Evolutionary conservation across 2,329 filamentous ascomycete genomes (phyloP).

Genomic region (Calonectria honghensis): DNA sequence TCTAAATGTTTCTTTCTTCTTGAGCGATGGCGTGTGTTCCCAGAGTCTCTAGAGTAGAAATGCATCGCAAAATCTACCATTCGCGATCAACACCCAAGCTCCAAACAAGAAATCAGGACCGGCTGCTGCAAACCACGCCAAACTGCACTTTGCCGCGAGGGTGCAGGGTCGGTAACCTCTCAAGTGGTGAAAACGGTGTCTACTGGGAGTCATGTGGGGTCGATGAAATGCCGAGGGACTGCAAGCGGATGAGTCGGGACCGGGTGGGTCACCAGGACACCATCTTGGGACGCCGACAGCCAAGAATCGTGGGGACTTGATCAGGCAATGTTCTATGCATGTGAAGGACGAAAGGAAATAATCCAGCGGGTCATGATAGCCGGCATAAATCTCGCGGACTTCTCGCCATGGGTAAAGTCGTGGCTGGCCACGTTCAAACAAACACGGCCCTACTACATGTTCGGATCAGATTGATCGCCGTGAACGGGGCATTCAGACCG

Average conservation of each 20-base stretch:
- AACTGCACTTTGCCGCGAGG: neutral
- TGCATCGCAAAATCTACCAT: neutral
- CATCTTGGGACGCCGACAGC: neutral
- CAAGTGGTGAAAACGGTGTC: neutral
- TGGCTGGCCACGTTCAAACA: neutral
- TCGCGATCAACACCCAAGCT: neutral
- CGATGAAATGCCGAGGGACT: slow-evolving; percentile 5
- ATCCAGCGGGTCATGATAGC: neutral
- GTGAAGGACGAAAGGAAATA: neutral
- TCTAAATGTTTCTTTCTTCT: too few species aligned
- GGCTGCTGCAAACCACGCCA: neutral
- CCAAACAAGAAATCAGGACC: neutral
- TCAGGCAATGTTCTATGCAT: neutral
- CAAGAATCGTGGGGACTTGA: neutral
- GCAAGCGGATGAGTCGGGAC: slow-evolving; percentile 20
- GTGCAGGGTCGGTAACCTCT: slow-evolving; percentile 19
- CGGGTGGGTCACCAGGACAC: slow-evolving; percentile 5
- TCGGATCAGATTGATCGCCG: slow-evolving; percentile 5
- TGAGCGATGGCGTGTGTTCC: too few species aligned
- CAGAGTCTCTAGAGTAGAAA: too few species aligned
- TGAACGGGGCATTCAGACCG: neutral
- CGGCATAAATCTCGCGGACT: neutral
- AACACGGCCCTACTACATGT: neutral
- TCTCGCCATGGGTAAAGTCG: too few species aligned
- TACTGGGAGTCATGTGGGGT: neutral